Conservation (phyloP, 129 eudicot genomes). For the Rutidosis leptorrhynchoides region DNA sequence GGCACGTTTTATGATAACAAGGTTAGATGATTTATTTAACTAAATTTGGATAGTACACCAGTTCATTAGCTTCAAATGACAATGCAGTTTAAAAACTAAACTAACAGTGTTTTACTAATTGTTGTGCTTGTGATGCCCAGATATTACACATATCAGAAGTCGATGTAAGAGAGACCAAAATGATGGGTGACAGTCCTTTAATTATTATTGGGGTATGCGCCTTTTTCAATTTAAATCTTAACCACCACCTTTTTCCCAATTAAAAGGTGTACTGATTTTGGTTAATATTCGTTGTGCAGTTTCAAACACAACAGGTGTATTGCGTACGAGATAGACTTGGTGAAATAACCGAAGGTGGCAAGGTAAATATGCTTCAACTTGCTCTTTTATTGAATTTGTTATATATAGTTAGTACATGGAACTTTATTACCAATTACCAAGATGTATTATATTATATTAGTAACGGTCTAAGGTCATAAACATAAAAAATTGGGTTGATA, state of each 20-base stretch:
- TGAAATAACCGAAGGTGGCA: conserved; percentile 74
- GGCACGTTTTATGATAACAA: conserved; percentile 81
- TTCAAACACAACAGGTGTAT: conserved; percentile 87
- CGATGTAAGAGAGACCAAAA: conserved; percentile 90
- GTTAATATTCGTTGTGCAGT: conserved; percentile 45
- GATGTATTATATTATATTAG: not conserved
- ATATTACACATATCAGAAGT: conserved; percentile 87
- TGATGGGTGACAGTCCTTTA: conserved; percentile 88
- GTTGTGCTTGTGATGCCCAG: conserved; percentile 46
- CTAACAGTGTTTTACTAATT: conserved; percentile 13
- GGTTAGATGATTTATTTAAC: conserved; percentile 37
- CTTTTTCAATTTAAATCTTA: not conserved
- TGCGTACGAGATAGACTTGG: conserved; percentile 87
- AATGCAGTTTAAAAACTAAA: not conserved
- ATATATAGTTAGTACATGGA: not conserved
- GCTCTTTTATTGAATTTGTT: not conserved
- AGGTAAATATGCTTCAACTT: conserved; percentile 44
- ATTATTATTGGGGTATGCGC: conserved; percentile 69
- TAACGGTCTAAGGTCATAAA: not conserved
- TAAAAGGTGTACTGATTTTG: conserved; percentile 7
- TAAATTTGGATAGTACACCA: not conserved
- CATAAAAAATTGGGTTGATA: not conserved
- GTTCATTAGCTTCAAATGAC: not conserved
- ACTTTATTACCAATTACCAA: not conserved
- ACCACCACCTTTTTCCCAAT: not conserved